phyloP scores from a whole-genome alignment of 2,329 filamentous ascomycete species.

The Trichoderma arundinaceum region DNA sequence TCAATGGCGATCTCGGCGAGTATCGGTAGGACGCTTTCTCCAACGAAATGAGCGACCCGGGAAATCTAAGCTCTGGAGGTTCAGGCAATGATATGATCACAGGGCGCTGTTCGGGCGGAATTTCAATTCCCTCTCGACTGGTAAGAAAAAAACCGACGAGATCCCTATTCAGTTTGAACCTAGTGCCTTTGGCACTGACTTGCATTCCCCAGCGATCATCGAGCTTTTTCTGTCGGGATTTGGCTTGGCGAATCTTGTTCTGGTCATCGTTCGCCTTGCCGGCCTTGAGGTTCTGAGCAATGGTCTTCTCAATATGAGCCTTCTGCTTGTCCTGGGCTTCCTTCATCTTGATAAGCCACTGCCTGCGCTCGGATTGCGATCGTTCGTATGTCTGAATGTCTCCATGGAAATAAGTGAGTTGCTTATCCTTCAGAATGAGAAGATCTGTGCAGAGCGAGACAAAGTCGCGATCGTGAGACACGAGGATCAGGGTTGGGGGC shows the following conservation, averaged over 20 bases:
- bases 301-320: conserved; percentile 79
- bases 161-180: conserved; percentile 84
- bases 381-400: conserved; percentile 74
- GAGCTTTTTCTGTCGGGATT: conserved; percentile 81
- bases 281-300: conserved; percentile 73
- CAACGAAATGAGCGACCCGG: conserved; percentile 72
- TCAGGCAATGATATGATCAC: conserved; percentile 65
- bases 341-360: conserved; percentile 75
- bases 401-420: conserved; percentile 75
- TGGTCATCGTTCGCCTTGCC: conserved; percentile 81
- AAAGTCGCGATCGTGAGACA: conserved; percentile 86
- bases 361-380: conserved; percentile 69
- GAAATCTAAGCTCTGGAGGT: conserved; percentile 74
- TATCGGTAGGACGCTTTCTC: conserved; percentile 74
- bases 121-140: conserved; percentile 70
- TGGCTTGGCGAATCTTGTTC: conserved; percentile 85
- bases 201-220: conserved; percentile 81
- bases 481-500: conserved; percentile 73
- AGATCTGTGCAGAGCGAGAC: conserved; percentile 78
- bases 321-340: conserved; percentile 82
- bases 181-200: conserved; percentile 70
- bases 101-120: conserved; percentile 66
- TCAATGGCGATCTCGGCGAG: conserved; percentile 42
- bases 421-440: conserved; percentile 74
- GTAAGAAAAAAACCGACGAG: conserved; percentile 65